Percentiles rank a stretch among this genome's conserved stretches.
These are phyloP conservation scores for Alternaria sp. DNA, from an alignment of 2,329 filamentous ascomycete genomes.

Conservation along the genomic window DNA sequence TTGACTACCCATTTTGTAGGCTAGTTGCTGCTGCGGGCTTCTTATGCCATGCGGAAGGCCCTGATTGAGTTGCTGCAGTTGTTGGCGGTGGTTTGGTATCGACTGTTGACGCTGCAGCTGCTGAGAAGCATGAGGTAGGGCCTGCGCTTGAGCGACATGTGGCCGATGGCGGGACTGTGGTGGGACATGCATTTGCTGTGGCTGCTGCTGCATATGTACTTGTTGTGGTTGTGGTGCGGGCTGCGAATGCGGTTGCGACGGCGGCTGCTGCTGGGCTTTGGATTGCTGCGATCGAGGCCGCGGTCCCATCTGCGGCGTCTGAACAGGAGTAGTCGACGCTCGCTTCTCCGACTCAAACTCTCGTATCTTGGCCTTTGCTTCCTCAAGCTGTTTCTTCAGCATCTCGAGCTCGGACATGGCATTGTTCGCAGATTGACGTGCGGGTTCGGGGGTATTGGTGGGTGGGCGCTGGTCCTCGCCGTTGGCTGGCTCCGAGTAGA, in stretches of 20 bases:
- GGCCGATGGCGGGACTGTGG: constrained; percentile 18
- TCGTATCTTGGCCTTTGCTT: constrained; percentile 45
- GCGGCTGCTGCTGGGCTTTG: constrained; percentile 14
- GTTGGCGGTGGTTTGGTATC: constrained; percentile 27
- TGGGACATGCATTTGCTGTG: constrained; percentile 5
- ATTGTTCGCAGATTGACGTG: constrained; percentile 23
- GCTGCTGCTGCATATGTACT: constrained; percentile 22
- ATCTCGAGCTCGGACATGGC: constrained; percentile 42
- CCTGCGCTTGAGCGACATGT: constrained; percentile 17
- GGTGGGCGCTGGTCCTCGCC: constrained; percentile 30
- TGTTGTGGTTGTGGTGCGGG: constrained; percentile 11
- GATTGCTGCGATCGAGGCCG: constrained; percentile 24
- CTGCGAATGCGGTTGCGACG: background rate
- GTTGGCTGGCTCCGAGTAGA: constrained; percentile 33
- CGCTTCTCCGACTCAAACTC: constrained; percentile 43
- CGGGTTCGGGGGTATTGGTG: constrained; percentile 15
- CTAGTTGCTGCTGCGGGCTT: constrained; percentile 30
- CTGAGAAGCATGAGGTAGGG: constrained; percentile 8
- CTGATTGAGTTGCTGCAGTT: constrained; percentile 33
- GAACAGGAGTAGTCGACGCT: constrained; percentile 33
- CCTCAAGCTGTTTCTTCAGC: constrained; percentile 45
- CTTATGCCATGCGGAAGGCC: constrained; percentile 7
- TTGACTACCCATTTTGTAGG: constrained; percentile 25
- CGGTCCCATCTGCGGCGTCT: constrained; percentile 29
- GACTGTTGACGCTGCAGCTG: constrained; percentile 21